These are phyloP conservation scores for Boletus sp. DNA, from an alignment of 768 basidiomycete species.

Conservation along the genomic window DNA sequence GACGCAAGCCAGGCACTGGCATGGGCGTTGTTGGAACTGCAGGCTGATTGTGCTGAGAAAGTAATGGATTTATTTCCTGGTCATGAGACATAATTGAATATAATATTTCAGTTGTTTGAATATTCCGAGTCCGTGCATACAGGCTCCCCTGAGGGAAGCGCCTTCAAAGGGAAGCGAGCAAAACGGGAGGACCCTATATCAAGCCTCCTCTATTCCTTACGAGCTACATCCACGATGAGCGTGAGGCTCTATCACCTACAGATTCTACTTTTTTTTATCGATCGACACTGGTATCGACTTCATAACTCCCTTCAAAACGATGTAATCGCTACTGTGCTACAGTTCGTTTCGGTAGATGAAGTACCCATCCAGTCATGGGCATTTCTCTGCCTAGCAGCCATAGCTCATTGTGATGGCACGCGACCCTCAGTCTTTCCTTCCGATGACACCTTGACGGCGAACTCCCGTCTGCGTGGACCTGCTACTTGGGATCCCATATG, in stretches of 20 bases:
- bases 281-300: conserved; percentile 68
- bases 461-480: conserved; percentile 11
- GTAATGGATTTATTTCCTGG: conserved; percentile 35
- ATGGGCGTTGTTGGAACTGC: conserved; percentile 78
- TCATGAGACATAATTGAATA: conserved; percentile 2
- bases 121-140: conserved; percentile 54
- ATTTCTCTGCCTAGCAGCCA: conserved; percentile 73
- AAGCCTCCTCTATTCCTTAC: conserved; percentile 50
- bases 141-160: conserved; percentile 33
- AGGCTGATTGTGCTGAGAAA: conserved; percentile 72
- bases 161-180: conserved; percentile 45
- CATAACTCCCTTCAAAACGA: conserved; percentile 55
- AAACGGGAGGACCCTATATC: conserved; percentile 59
- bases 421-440: conserved; percentile 3
- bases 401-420: conserved; percentile 51
- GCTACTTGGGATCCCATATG: conserved; percentile 79
- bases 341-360: conserved; percentile 65
- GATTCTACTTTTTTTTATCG: conserved; percentile 79
- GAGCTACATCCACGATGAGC: conserved; percentile 28
- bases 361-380: conserved; percentile 75
- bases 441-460: neutral
- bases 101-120: conserved; percentile 50
- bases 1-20: conserved; percentile 62
- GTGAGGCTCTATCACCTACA: conserved; percentile 59
- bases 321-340: conserved; percentile 52